Conservation (phyloP, 2,329 filamentous ascomycete species). For the Fonsecaea pugnacius region DNA sequence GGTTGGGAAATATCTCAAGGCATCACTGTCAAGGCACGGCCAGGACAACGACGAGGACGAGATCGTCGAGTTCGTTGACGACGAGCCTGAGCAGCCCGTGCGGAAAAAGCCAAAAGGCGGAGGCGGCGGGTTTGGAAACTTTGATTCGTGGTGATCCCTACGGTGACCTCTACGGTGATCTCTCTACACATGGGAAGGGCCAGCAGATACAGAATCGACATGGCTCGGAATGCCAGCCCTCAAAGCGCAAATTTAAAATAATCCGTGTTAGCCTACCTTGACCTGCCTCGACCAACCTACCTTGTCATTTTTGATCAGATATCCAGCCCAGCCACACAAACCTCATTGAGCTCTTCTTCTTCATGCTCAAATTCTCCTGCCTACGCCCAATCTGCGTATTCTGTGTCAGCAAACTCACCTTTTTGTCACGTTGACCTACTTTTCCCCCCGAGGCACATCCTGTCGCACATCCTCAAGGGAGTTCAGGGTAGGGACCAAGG, state of each 20-base stretch:
- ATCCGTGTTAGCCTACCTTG: not conserved
- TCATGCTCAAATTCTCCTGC: not conserved
- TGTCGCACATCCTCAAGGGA: not conserved
- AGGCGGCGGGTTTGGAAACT: conserved; percentile 86
- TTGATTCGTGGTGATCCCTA: conserved; percentile 75
- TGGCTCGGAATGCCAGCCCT: not conserved
- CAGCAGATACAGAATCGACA: not conserved
- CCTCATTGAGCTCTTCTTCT: not conserved
- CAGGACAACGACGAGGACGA: conserved; percentile 56
- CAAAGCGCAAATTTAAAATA: not conserved
- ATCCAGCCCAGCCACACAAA: not conserved
- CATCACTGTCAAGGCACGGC: conserved; percentile 38
- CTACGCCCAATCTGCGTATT: not conserved
- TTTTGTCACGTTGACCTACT: not conserved
- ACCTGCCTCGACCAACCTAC: not conserved
- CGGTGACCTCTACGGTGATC: not conserved
- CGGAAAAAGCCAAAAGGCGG: conserved; percentile 76
- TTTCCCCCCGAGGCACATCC: not conserved
- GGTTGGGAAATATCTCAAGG: conserved; percentile 83
- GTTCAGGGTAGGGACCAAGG: too few species aligned
- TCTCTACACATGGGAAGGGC: not conserved
- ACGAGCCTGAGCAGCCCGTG: conserved; percentile 71
- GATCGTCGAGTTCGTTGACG: conserved; percentile 63
- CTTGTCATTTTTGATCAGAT: not conserved
- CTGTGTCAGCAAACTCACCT: not conserved